These are phyloP conservation scores for Cercospora canescens DNA, from an alignment of 2,329 filamentous ascomycete species.

Conservation along the genomic window DNA sequence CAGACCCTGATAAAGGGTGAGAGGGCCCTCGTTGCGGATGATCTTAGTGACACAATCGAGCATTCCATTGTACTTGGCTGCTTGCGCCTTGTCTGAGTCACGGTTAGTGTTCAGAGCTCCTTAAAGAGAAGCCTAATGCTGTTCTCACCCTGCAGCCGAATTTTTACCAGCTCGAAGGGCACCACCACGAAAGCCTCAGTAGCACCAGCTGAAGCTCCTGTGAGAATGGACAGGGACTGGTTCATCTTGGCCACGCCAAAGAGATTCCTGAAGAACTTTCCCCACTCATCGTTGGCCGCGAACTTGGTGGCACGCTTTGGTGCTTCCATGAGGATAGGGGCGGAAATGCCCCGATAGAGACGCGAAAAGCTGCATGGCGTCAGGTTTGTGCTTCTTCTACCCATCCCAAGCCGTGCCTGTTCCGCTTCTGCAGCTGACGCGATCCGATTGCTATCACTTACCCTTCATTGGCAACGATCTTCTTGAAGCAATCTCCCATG, in stretches of 20 bases:
- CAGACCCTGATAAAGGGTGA: constrained; percentile 94
- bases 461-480: constrained; percentile 97
- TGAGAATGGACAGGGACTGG: constrained; percentile 87
- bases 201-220: constrained; percentile 89
- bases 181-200: constrained; percentile 97
- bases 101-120: constrained; percentile 5
- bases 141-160: constrained; percentile 69
- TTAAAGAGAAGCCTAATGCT: background rate
- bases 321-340: constrained; percentile 97
- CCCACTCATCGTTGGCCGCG: constrained; percentile 98
- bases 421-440: background rate
- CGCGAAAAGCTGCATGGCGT: constrained; percentile 67
- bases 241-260: constrained; percentile 88
- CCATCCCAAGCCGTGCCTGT: background rate
- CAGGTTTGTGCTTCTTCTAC: background rate
- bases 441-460: constrained; percentile 41
- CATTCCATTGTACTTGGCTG: constrained; percentile 82
- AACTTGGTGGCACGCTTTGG: constrained; percentile 97
- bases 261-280: constrained; percentile 82
- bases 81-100: constrained; percentile 76
- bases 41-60: constrained; percentile 80
- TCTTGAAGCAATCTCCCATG: constrained; percentile 97
- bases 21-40: constrained; percentile 74
- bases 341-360: constrained; percentile 91
- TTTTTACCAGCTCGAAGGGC: constrained; percentile 98